Evolutionary conservation across 768 basidiomycete genomes (phyloP).

Genomic region (Leccinellum rugosiceps): DNA sequence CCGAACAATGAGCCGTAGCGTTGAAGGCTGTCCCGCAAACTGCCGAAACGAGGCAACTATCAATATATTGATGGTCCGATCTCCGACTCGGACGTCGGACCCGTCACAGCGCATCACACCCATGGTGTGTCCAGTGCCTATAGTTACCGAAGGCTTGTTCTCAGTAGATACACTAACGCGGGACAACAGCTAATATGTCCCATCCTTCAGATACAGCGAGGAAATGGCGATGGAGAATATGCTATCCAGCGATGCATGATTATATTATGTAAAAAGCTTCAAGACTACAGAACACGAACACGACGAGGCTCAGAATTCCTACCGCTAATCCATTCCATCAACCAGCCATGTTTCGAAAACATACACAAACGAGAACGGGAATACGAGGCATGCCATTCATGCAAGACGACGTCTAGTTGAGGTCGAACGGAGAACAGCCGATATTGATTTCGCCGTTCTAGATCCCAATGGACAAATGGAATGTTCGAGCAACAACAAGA

Average conservation of each 20-base stretch:
- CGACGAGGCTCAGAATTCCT: not conserved
- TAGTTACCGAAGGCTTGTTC: too few relatives aligned
- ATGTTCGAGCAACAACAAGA: not conserved
- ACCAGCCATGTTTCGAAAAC: conserved; percentile 3
- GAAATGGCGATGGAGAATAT: too few relatives aligned
- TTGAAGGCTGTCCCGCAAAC: too few relatives aligned
- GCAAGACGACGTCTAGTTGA: conserved; percentile 17
- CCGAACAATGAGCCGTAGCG: not conserved
- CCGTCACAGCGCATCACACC: too few relatives aligned
- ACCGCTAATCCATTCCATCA: conserved; percentile 1
- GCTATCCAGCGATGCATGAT: not conserved
- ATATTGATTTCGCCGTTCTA: conserved; percentile 19
- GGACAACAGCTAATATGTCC: too few relatives aligned
- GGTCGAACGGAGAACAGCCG: conserved; percentile 24
- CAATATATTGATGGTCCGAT: too few relatives aligned
- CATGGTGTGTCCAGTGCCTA: too few relatives aligned
- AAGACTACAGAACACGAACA: not conserved
- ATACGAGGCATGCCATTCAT: not conserved
- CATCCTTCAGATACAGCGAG: too few relatives aligned
- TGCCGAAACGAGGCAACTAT: too few relatives aligned
- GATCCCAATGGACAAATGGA: not conserved
- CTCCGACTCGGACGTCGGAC: too few relatives aligned
- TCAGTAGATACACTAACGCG: too few relatives aligned
- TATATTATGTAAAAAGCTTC: not conserved
- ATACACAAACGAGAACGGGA: not conserved